Percentiles rank a stretch among this genome's conserved stretches.
Conservation (phyloP, 306 rosid genomes). For the Oxytropis ochrocephala region DNA sequence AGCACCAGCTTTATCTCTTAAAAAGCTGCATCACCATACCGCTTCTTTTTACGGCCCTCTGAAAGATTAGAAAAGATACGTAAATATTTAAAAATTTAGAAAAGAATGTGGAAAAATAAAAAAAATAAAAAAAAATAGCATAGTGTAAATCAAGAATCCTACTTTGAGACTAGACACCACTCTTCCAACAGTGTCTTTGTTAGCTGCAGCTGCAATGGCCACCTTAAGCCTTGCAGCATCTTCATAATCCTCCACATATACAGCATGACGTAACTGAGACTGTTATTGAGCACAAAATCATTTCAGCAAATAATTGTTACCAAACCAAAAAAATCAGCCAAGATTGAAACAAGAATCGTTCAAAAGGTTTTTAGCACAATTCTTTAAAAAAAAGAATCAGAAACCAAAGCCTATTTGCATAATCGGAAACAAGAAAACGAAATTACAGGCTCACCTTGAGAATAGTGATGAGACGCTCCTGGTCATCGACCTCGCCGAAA, state of each 20-base stretch:
- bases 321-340: slow-evolving; percentile 1
- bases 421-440: background rate
- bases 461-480: slow-evolving; percentile 60
- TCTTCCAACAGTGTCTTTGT: slow-evolving; percentile 73
- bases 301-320: background rate
- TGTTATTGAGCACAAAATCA: slow-evolving; percentile 27
- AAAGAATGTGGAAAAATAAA: background rate
- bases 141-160: slow-evolving; percentile 15
- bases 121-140: background rate
- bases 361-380: background rate
- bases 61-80: slow-evolving; percentile 9
- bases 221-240: slow-evolving; percentile 92
- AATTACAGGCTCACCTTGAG: slow-evolving; percentile 53
- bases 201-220: slow-evolving; percentile 79
- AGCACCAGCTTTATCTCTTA: slow-evolving; percentile 80
- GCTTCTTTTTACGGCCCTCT: slow-evolving; percentile 78
- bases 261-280: slow-evolving; percentile 62
- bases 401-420: background rate
- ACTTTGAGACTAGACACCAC: slow-evolving; percentile 67
- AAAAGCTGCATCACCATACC: slow-evolving; percentile 66
- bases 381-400: background rate
- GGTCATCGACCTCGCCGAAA: slow-evolving; percentile 72
- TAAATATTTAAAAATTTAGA: background rate
- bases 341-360: background rate
- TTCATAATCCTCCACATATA: slow-evolving; percentile 61